Evolutionary conservation across 2,329 filamentous ascomycete species (phyloP).

Genomic region (Ophidiomyces ophidiicola): DNA sequence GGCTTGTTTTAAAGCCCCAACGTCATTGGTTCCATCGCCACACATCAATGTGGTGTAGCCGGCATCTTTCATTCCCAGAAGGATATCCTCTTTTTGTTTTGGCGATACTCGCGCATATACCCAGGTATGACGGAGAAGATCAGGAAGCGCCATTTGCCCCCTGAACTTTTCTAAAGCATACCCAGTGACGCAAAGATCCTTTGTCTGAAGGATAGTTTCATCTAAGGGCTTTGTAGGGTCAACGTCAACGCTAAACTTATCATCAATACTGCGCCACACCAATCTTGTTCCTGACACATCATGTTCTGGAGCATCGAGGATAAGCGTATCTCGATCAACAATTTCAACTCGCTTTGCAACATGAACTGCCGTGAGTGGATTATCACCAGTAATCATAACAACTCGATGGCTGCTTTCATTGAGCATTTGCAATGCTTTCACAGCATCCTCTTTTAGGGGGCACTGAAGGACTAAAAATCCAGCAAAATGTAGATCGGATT

Average conservation of each 20-base stretch:
- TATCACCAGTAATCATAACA: slow-evolving; percentile 98
- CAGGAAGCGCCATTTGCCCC: slow-evolving; percentile 60
- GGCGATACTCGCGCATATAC: slow-evolving; percentile 97
- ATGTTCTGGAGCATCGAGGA: slow-evolving; percentile 87
- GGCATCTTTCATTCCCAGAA: slow-evolving; percentile 90
- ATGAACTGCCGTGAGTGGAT: slow-evolving; percentile 89
- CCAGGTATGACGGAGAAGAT: slow-evolving; percentile 81
- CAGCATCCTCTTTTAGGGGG: slow-evolving; percentile 89
- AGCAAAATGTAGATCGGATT: slow-evolving; percentile 72
- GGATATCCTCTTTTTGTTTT: slow-evolving; percentile 96
- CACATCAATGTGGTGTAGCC: slow-evolving; percentile 99
- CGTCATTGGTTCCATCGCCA: slow-evolving; percentile 95
- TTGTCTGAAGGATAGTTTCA: slow-evolving; percentile 62
- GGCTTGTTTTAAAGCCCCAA: slow-evolving; percentile 93
- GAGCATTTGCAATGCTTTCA: slow-evolving; percentile 87
- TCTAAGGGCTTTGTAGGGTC: slow-evolving; percentile 74
- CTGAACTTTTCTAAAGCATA: slow-evolving; percentile 86
- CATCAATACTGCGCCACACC: slow-evolving; percentile 91
- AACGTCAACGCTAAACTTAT: slow-evolving; percentile 73
- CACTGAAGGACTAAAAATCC: slow-evolving; percentile 93
- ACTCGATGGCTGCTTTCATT: slow-evolving; percentile 98
- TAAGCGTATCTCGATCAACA: slow-evolving; percentile 86
- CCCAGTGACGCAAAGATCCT: slow-evolving; percentile 91
- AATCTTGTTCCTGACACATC: slow-evolving; percentile 68
- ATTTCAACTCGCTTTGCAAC: slow-evolving; percentile 95